Evolutionary conservation across 202 grass and related monocot species (phyloP).

Genomic region (Miscanthus sacchariflorus): DNA sequence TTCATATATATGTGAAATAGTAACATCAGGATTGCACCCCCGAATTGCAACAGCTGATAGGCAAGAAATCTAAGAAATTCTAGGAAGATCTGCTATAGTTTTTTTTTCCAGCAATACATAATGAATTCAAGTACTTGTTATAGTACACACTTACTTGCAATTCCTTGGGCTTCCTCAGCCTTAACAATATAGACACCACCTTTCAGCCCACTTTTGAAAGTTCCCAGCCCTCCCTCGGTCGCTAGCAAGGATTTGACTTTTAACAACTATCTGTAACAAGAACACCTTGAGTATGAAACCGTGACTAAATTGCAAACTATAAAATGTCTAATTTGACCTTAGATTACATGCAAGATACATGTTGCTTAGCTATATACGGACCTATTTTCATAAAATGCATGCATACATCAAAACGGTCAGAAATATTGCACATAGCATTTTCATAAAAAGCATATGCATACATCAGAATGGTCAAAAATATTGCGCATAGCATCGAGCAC

Average conservation of each 20-base stretch:
- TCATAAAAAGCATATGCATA: not conserved
- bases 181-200: conserved; percentile 98
- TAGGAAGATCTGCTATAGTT: not conserved
- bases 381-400: too few relatives aligned
- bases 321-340: conserved; percentile 2
- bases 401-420: not conserved
- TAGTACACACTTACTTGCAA: conserved; percentile 63
- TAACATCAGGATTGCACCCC: not conserved
- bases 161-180: conserved; percentile 71
- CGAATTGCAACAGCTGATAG: too few relatives aligned
- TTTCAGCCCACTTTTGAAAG: conserved; percentile 95
- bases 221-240: conserved; percentile 74
- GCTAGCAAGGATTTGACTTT: conserved; percentile 96
- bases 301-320: conserved; percentile 17
- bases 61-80: conserved; percentile 6
- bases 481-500: not conserved
- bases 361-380: too few relatives aligned
- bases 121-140: conserved; percentile 22
- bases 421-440: not conserved
- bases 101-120: not conserved
- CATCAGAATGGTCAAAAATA: not conserved
- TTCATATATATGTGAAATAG: not conserved
- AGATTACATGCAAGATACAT: not conserved
- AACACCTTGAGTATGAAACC: conserved; percentile 3
- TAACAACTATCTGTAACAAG: conserved; percentile 76